Conservation (phyloP, 805 yeast genomes). For the Candida boleticola region DNA sequence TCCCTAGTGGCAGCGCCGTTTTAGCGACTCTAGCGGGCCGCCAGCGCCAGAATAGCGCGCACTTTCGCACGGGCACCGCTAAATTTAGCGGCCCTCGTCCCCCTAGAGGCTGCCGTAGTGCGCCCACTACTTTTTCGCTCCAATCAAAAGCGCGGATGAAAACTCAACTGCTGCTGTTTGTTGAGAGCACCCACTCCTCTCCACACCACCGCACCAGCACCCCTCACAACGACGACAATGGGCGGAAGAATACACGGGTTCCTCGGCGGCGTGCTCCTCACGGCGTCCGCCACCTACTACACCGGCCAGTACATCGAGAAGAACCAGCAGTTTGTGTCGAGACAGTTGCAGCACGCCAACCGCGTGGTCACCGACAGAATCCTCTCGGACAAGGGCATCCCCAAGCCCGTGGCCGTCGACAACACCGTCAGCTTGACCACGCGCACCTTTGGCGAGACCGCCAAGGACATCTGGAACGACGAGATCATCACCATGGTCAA, state of each 20-base stretch:
- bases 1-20: too few relatives aligned
- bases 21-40: too few relatives aligned
- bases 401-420: conserved; percentile 44
- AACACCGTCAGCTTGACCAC: conserved; percentile 17
- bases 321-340: conserved; percentile 46
- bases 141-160: too few relatives aligned
- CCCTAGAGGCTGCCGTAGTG: too few relatives aligned
- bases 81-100: too few relatives aligned
- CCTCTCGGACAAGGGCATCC: conserved; percentile 45
- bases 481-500: conserved; percentile 64
- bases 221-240: conserved; percentile 17
- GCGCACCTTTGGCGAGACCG: conserved; percentile 54
- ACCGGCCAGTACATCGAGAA: conserved; percentile 55
- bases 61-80: too few relatives aligned
- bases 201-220: not conserved
- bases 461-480: conserved; percentile 77
- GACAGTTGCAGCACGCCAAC: conserved; percentile 47
- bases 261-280: conserved; percentile 53
- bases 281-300: conserved; percentile 61
- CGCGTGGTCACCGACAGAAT: conserved; percentile 53
- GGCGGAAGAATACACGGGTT: conserved; percentile 46
- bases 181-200: not conserved
- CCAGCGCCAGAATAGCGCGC: too few relatives aligned
- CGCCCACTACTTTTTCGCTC: too few relatives aligned
- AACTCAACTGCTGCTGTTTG: too few relatives aligned